Evolutionary conservation across 495 filamentous ascomycete species (phyloP).

Genomic region (Antarctomyces pellizariae): DNA sequence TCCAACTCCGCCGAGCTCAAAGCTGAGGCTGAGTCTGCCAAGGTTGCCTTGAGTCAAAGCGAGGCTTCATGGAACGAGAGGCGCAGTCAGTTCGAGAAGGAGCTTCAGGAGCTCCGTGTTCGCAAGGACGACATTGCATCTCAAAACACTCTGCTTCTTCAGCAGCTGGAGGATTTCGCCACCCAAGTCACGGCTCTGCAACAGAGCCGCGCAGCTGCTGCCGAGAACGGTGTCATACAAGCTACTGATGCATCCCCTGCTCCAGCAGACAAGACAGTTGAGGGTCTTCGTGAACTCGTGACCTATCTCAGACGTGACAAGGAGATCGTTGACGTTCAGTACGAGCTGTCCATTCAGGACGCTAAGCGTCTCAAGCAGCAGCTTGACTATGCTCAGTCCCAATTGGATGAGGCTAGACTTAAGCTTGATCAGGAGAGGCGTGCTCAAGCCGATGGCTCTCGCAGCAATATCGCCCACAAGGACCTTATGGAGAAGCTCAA

Average conservation of each 20-base stretch:
- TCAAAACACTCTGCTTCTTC: slow-evolving; percentile 73
- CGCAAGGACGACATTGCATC: slow-evolving; percentile 57
- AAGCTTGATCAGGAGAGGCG: slow-evolving; percentile 75
- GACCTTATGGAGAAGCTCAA: slow-evolving; percentile 84
- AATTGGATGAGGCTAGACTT: slow-evolving; percentile 66
- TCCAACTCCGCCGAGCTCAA: slow-evolving; percentile 45
- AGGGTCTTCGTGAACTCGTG: slow-evolving; percentile 70
- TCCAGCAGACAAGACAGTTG: slow-evolving; percentile 24
- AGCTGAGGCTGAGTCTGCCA: slow-evolving; percentile 61
- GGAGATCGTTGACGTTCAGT: slow-evolving; percentile 90
- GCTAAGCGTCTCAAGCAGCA: slow-evolving; percentile 72
- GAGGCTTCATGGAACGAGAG: slow-evolving; percentile 75
- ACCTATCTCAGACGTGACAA: slow-evolving; percentile 85
- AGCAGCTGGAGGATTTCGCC: slow-evolving; percentile 65
- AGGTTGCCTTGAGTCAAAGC: slow-evolving; percentile 48
- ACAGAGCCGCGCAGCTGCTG: slow-evolving; percentile 34
- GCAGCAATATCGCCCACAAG: slow-evolving; percentile 50
- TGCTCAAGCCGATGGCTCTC: slow-evolving; percentile 44
- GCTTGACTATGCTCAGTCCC: slow-evolving; percentile 59
- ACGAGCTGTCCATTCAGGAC: slow-evolving; percentile 69
- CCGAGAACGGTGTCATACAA: slow-evolving; percentile 21
- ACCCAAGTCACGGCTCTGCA: slow-evolving; percentile 55
- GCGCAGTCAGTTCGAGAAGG: slow-evolving; percentile 55
- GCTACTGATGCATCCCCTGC: slow-evolving; percentile 16
- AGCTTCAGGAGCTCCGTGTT: slow-evolving; percentile 52